Evolutionary conservation across 805 yeast species (phyloP), one percentile per base, ranked within the genome.

Genomic region (Cyberlindnera japonica): DNA sequence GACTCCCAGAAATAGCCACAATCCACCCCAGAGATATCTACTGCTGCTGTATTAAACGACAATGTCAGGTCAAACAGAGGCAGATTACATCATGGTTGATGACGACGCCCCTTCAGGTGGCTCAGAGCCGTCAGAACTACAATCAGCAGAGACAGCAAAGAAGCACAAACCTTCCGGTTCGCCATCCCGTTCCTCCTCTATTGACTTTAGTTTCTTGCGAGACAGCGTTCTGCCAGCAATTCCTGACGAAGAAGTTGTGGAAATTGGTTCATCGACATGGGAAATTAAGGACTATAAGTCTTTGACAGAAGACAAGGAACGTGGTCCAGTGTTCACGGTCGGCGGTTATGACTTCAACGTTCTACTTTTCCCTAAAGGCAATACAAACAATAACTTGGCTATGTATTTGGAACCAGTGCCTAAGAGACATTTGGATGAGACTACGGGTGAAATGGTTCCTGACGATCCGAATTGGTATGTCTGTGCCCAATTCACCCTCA

Each of bases 401-500:
- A 61, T 88, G 19, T 93, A 88, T 59, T 65, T 93, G 47, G 95
- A 88, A 52, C 93, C 95, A 0, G 74, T 77, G 12, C 61, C 61
- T 27, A 51, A 56, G 24, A 42, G 51, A n/a, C 53, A 59, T 20
- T 25, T 36, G 3, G 43, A 47, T 29, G 57, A 48, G 2, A 61
- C 58, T 11, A 57, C 61, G 5, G 50, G 53, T 5, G 63, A 54
- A 14, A 59, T 49, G 44, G 63, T 45, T 15, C 55, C 55, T 3
- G 55, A 48, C n/a, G 64, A 65, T 41, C 70, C 74, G 3, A 75
- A 76, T 41, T 89, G 96, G 95, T 79, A 80, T 41, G 81, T 79
- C n/a, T 89, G 97, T 64, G 95, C 93, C 3, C 95, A 89, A 54
- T 93, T 93, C 63, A 85, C 85, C 4, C 72, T 93, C 30, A 83